phyloP scores from a whole-genome alignment of 2,329 filamentous ascomycete genomes.

The Colletotrichum agaves region DNA sequence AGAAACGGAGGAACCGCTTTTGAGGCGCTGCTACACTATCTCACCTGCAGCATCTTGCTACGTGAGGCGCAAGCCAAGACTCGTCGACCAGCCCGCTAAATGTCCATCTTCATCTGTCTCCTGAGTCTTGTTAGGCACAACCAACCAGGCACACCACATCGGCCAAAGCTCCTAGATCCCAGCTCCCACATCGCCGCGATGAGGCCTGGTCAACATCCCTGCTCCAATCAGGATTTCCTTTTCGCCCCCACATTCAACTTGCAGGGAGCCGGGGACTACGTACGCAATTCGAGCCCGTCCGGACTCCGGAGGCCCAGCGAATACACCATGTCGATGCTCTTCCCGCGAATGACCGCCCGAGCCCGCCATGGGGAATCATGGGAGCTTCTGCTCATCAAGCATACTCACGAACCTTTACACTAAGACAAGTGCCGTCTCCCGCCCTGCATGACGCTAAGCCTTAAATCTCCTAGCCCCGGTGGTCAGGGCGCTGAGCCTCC shows the following conservation, averaged over 20 bases:
- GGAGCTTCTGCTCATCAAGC: conserved; percentile 29
- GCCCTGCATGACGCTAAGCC: conserved; percentile 18
- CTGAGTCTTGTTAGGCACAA: background rate
- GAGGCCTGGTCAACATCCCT: background rate
- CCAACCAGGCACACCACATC: too few species aligned
- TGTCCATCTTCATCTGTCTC: background rate
- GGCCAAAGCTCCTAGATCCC: too few species aligned
- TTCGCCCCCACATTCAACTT: conserved; percentile 9
- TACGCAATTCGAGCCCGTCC: conserved; percentile 7
- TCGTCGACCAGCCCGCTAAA: background rate
- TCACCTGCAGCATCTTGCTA: conserved; percentile 21
- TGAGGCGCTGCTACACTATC: conserved; percentile 4
- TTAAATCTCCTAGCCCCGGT: background rate
- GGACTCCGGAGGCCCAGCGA: background rate
- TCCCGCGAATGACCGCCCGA: conserved; percentile 18
- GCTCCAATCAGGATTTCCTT: conserved; percentile 15
- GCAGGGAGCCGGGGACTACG: conserved; percentile 13
- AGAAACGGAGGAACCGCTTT: background rate
- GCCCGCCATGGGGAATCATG: conserved; percentile 19
- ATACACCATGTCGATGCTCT: background rate
- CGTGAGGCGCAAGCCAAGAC: background rate
- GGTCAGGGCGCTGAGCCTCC: conserved; percentile 24
- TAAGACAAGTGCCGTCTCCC: conserved; percentile 18
- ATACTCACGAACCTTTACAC: conserved; percentile 18
- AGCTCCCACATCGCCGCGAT: too few species aligned